A percentile compares a stretch with the other conserved stretches of the same genome.
phyloP scores from a whole-genome alignment of 345 rosid genomes.

The Citrus unshiu region DNA sequence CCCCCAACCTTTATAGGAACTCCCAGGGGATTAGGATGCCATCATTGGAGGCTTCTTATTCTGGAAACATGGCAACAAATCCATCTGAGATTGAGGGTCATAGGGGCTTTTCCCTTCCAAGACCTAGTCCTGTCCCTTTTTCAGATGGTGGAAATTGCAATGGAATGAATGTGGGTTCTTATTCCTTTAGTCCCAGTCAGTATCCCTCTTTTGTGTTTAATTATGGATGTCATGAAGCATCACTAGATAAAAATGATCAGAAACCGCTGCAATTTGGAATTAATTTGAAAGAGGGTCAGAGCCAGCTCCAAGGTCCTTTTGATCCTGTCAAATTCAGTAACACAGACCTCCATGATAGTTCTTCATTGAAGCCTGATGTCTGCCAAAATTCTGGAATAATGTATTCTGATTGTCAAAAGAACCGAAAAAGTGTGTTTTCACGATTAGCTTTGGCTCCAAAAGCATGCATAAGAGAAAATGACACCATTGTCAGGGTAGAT shows the following conservation, averaged over 20 bases:
- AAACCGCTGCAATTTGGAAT: constrained; percentile 17
- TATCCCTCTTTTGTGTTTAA: constrained; percentile 29
- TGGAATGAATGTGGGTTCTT: constrained; percentile 13
- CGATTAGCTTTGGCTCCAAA: constrained; percentile 38
- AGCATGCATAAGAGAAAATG: constrained; percentile 10
- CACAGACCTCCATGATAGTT: too few relatives aligned
- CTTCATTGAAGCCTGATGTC: not conserved
- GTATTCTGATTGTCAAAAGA: constrained; percentile 9
- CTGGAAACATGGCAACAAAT: constrained; percentile 13
- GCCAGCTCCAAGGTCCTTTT: constrained; percentile 4
- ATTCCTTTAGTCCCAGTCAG: constrained; percentile 19
- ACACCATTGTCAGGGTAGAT: constrained; percentile 7
- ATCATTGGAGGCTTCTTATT: constrained; percentile 5
- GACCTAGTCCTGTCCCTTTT: constrained; percentile 15
- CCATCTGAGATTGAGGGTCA: constrained; percentile 18
- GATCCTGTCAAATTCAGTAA: constrained; percentile 8
- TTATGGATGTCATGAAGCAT: constrained; percentile 5
- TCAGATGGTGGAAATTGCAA: constrained; percentile 9
- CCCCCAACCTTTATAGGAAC: constrained; percentile 11
- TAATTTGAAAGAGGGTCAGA: constrained; percentile 14
- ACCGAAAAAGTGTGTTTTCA: constrained; percentile 47
- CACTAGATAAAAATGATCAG: constrained; percentile 13
- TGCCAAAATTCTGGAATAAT: not conserved
- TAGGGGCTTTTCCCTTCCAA: constrained; percentile 14
- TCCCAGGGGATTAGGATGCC: constrained; percentile 11